Percentiles rank a stretch among this genome's conserved stretches.
Evolutionary conservation across 2,329 filamentous ascomycete genomes (phyloP).

Genomic region (Fusarium nodosum): DNA sequence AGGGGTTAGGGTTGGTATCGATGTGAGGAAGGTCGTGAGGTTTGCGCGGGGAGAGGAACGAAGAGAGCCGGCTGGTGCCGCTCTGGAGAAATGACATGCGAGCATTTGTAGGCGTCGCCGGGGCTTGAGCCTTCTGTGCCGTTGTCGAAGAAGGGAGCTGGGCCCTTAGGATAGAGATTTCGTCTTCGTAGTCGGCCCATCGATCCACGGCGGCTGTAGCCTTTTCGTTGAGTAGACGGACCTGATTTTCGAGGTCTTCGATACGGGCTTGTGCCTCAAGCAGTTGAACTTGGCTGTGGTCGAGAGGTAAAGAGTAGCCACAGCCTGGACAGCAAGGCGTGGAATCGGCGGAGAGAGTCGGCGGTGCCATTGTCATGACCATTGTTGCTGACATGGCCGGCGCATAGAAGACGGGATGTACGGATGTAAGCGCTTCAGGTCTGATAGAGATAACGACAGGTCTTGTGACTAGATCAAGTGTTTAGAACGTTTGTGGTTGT

Average conservation of each 20-base stretch:
- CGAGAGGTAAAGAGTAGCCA: slow-evolving; percentile 58
- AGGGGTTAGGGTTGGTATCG: slow-evolving; percentile 38
- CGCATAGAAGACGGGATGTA: slow-evolving; percentile 15
- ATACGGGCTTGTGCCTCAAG: slow-evolving; percentile 71
- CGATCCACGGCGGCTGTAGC: slow-evolving; percentile 73
- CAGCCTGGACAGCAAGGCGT: slow-evolving; percentile 65
- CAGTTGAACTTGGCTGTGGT: slow-evolving; percentile 60
- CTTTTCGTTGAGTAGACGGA: slow-evolving; percentile 78
- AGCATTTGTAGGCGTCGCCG: slow-evolving; percentile 48
- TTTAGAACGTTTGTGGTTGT: background rate
- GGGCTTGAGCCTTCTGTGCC: slow-evolving; percentile 31
- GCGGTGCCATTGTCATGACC: slow-evolving; percentile 55
- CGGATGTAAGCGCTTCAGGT: slow-evolving; percentile 9
- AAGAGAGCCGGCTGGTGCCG: slow-evolving; percentile 61
- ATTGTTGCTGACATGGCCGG: slow-evolving; percentile 50
- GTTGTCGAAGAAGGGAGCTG: slow-evolving; percentile 47
- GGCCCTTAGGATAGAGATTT: slow-evolving; percentile 72
- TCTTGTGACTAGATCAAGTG: background rate
- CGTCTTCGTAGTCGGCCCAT: slow-evolving; percentile 85
- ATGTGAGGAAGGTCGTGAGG: slow-evolving; percentile 54
- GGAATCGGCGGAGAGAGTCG: slow-evolving; percentile 44
- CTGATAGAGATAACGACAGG: background rate
- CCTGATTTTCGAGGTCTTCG: slow-evolving; percentile 77
- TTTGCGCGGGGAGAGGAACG: slow-evolving; percentile 62
- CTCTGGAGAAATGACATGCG: slow-evolving; percentile 62